Percentiles rank a stretch among this genome's conserved stretches.
Evolutionary conservation across 208 protist genomes (phyloP).

Genomic region (Leishmania lainsoni): DNA sequence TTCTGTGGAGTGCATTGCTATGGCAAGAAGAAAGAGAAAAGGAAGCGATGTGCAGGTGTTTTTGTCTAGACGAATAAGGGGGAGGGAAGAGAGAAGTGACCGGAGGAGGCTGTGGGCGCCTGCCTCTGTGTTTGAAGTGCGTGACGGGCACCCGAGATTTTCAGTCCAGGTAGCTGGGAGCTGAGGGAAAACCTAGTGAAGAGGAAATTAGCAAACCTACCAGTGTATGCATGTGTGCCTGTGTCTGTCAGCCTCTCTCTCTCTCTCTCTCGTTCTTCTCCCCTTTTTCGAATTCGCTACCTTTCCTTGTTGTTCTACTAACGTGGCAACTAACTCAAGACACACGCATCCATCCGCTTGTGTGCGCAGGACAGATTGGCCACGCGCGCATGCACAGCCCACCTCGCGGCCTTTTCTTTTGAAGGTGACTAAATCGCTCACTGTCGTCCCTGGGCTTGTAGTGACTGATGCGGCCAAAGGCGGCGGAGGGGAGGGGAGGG

Average conservation of each 20-base stretch:
- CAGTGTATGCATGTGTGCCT: neutral
- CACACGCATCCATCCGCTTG: neutral
- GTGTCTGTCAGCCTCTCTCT: neutral
- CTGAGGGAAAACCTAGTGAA: too few relatives aligned
- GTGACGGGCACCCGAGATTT: neutral
- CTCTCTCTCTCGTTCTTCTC: neutral
- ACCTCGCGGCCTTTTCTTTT: neutral
- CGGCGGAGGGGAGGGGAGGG: neutral
- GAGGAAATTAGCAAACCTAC: neutral
- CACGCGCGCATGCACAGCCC: neutral
- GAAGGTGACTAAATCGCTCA: neutral
- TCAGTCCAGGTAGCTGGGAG: neutral
- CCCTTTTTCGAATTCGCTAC: neutral
- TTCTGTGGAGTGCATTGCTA: neutral
- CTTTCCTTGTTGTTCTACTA: neutral
- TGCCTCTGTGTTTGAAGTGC: neutral
- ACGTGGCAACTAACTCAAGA: neutral
- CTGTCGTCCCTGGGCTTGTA: neutral
- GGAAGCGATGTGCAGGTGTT: neutral
- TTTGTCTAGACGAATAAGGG: neutral
- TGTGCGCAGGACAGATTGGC: neutral
- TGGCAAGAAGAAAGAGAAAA: neutral
- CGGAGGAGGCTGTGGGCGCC: neutral
- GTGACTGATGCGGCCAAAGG: neutral
- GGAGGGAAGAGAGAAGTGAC: neutral